These are phyloP conservation scores for Penicillium verhagenii DNA, from an alignment of 495 filamentous ascomycete genomes.

Conservation along the genomic window DNA sequence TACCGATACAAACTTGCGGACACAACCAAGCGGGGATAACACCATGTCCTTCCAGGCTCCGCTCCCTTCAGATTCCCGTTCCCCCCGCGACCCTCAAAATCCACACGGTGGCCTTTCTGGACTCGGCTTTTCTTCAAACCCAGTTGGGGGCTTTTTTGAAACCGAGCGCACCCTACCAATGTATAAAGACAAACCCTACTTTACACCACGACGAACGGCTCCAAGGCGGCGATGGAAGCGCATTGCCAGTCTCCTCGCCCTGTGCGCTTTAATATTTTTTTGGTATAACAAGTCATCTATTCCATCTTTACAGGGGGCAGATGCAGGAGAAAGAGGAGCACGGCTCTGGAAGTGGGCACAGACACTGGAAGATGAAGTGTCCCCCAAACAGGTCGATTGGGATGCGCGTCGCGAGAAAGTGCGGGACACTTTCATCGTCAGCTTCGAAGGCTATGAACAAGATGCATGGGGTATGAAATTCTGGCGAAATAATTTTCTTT, in stretches of 20 bases:
- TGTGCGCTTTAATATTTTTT: constrained; percentile 42
- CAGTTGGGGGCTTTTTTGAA: constrained; percentile 53
- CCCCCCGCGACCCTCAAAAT: constrained; percentile 2
- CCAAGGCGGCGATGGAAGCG: constrained; percentile 32
- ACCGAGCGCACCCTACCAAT: constrained; percentile 70
- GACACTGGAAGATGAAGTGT: constrained; percentile 28
- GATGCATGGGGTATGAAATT: constrained; percentile 82
- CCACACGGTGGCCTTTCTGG: constrained; percentile 42
- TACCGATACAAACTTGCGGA: neutral
- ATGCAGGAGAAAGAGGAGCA: constrained; percentile 25
- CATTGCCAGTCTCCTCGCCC: constrained; percentile 19
- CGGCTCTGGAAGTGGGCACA: constrained; percentile 46
- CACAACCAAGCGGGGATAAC: neutral
- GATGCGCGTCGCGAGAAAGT: constrained; percentile 73
- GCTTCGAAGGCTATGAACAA: constrained; percentile 89
- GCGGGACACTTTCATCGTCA: constrained; percentile 83
- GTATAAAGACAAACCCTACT: constrained; percentile 98
- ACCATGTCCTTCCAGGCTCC: constrained; percentile 22
- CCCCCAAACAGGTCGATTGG: constrained; percentile 56
- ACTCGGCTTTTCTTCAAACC: constrained; percentile 43
- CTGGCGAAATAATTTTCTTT: neutral
- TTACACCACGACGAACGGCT: constrained; percentile 43
- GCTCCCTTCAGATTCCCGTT: neutral
- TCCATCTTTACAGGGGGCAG: constrained; percentile 9
- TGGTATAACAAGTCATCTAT: constrained; percentile 40